phyloP scores from a whole-genome alignment of 768 basidiomycete genomes.

The Trametes sanguinea region DNA sequence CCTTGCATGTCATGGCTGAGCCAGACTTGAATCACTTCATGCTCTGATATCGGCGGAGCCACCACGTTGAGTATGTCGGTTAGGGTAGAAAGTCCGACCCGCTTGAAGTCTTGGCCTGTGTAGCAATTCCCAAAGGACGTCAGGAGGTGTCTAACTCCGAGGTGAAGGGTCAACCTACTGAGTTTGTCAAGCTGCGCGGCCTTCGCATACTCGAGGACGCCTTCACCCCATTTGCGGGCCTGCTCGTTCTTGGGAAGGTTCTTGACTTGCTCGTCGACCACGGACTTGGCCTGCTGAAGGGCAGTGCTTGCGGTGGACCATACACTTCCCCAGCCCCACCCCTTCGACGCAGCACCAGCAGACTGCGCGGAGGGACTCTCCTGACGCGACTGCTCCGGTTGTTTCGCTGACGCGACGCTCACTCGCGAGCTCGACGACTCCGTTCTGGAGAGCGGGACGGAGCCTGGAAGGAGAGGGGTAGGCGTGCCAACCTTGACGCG shows the following conservation, averaged over 20 bases:
- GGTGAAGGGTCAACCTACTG: slow-evolving; percentile 46
- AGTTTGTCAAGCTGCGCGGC: slow-evolving; percentile 86
- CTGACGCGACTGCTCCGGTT: slow-evolving; percentile 19
- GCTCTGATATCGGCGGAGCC: slow-evolving; percentile 96
- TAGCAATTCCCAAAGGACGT: slow-evolving; percentile 11
- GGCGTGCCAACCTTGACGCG: slow-evolving; percentile 64
- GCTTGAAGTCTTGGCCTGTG: slow-evolving; percentile 85
- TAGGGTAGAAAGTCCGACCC: slow-evolving; percentile 84
- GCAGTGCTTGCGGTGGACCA: slow-evolving; percentile 88
- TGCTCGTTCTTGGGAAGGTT: slow-evolving; percentile 83
- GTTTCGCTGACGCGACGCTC: slow-evolving; percentile 17
- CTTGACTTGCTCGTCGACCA: slow-evolving; percentile 93
- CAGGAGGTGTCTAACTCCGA: background rate
- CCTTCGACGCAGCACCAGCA: slow-evolving; percentile 25
- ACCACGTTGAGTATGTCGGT: slow-evolving; percentile 94
- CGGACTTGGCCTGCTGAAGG: slow-evolving; percentile 82
- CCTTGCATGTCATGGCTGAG: slow-evolving; percentile 96
- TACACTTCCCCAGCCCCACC: slow-evolving; percentile 86
- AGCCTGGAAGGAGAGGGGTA: slow-evolving; percentile 39
- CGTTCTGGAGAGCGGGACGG: slow-evolving; percentile 36
- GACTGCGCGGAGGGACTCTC: slow-evolving; percentile 22
- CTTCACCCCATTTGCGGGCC: slow-evolving; percentile 87
- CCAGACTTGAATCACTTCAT: slow-evolving; percentile 97
- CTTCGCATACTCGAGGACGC: slow-evolving; percentile 85
- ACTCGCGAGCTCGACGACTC: slow-evolving; percentile 27